phyloP scores from a whole-genome alignment of 352 stramenopile genomes.

The Phytophthora hibernalis region DNA sequence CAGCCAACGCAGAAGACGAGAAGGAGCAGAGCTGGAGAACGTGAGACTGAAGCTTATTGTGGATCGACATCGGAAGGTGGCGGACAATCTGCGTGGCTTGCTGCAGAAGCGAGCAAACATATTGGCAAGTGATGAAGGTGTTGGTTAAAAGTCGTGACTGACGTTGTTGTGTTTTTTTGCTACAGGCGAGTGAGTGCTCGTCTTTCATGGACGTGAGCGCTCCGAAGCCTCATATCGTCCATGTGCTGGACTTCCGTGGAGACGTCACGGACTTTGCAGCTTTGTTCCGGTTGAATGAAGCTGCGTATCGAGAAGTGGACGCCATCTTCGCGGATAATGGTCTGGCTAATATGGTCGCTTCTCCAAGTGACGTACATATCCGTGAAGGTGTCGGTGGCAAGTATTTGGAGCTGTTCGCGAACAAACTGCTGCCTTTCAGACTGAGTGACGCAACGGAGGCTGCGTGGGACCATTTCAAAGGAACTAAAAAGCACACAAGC shows the following conservation, averaged over 20 bases:
- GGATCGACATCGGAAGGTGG: conserved; percentile 49
- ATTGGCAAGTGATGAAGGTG: conserved; percentile 7
- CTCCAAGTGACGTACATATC: conserved; percentile 31
- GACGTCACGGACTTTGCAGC: conserved; percentile 30
- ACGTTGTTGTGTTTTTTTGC: neutral
- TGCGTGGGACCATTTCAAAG: conserved; percentile 39
- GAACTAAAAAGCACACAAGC: conserved; percentile 35
- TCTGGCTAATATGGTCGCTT: conserved; percentile 20
- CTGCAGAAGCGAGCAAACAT: conserved; percentile 35
- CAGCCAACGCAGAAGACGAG: conserved; percentile 20
- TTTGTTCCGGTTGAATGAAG: conserved; percentile 26
- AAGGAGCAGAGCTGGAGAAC: conserved; percentile 40
- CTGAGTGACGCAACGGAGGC: conserved; percentile 23
- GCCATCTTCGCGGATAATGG: conserved; percentile 35
- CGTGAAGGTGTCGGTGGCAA: conserved; percentile 26
- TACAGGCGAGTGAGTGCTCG: conserved; percentile 23
- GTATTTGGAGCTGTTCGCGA: conserved; percentile 35
- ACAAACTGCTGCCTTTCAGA: conserved; percentile 37
- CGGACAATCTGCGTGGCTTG: conserved; percentile 41
- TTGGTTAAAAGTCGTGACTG: neutral
- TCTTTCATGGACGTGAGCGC: conserved; percentile 15
- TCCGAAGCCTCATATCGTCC: conserved; percentile 10
- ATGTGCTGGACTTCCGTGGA: conserved; percentile 21
- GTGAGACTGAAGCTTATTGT: conserved; percentile 41
- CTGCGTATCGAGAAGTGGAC: conserved; percentile 30